Base-by-base conservation (phyloP, 306 rosid genomes). In the Vigna reflexopilosa region DNA sequence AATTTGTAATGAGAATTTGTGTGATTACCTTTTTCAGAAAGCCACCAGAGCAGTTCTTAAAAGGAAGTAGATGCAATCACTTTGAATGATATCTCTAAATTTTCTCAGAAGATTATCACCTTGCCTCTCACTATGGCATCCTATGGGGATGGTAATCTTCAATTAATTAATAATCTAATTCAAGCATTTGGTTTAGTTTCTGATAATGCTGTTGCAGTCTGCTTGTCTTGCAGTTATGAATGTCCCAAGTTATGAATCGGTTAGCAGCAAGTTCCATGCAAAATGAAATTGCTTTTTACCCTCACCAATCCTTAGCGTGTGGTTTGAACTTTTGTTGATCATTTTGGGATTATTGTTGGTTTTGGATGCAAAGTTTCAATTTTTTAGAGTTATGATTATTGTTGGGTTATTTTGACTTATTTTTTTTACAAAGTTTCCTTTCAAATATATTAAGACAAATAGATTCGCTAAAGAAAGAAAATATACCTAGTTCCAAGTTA, bases 91-190 rank as follows among this genome's bases (percentile, higher is more conserved):
- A 86, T 93, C 40, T 82, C 81, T 24, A 50, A 70, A 56, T 81
- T 91, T 4, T 66, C 92, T 47, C 85, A 86, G 83, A 83, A 86
- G 85, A 88, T 90, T 55, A 80, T 93, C 36, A 90, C 96, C 45
- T 93, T 96, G 6, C 96, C 96, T 80, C 77, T 93, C 82, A 89
- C 97, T 66, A 82, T 93, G 96, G 97, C 91, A 75, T 87, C 97
- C 7, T 89, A 73, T 56, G 97, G 97, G 58, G 87, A 89, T 70
- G 96, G 93, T 93, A 90, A 86, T 71, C 11, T 61, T 19, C 45
- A 2, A 32, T 62, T 16, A 30, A 32, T 32, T 30, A 61, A 30
- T 61, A 61, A 30, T 62, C 42, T 42, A 66, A 20, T 40, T 32
- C 47, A 12, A 56, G 12, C 16, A 20, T 2, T 42, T 22, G 7